phyloP scores from a whole-genome alignment of 495 filamentous ascomycete species.

The Penicillium waksmanii region DNA sequence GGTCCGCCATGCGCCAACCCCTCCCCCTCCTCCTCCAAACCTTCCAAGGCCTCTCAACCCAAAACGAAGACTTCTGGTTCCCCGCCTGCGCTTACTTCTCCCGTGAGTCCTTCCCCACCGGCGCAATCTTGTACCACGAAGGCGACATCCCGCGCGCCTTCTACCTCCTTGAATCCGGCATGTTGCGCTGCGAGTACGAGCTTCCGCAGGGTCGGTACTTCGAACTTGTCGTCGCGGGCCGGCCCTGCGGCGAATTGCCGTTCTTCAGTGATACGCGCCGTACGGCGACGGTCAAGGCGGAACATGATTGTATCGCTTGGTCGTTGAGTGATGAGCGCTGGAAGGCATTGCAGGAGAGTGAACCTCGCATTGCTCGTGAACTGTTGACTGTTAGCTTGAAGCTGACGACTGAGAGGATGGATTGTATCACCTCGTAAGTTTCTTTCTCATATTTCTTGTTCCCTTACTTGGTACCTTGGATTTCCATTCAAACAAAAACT shows the following conservation, averaged over 20 bases:
- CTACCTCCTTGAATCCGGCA: conserved; percentile 88
- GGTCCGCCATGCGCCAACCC: conserved; percentile 85
- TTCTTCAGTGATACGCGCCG: conserved; percentile 90
- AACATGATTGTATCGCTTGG: conserved; percentile 84
- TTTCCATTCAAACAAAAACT: conserved; percentile 5
- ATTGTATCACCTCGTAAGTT: conserved; percentile 78
- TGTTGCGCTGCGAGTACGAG: conserved; percentile 86
- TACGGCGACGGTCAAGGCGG: conserved; percentile 82
- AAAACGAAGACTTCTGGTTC: conserved; percentile 95
- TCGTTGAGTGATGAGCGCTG: conserved; percentile 70
- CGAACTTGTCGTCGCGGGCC: conserved; percentile 91
- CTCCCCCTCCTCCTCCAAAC: conserved; percentile 89
- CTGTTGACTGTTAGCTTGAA: conserved; percentile 82
- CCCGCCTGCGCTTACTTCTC: conserved; percentile 71
- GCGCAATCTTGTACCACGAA: conserved; percentile 73
- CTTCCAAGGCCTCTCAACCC: conserved; percentile 76
- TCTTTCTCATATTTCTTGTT: not conserved
- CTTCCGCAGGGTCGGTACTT: conserved; percentile 85
- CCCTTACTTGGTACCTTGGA: not conserved
- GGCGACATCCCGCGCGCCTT: conserved; percentile 76
- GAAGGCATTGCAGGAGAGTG: conserved; percentile 66
- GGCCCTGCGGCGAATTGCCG: conserved; percentile 92
- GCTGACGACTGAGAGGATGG: conserved; percentile 87
- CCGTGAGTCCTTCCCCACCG: conserved; percentile 64
- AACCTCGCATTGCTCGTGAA: conserved; percentile 80